These are phyloP conservation scores for Ustilago trichophora DNA, from an alignment of 1,284 basidiomycete genomes.

Conservation along the genomic window DNA sequence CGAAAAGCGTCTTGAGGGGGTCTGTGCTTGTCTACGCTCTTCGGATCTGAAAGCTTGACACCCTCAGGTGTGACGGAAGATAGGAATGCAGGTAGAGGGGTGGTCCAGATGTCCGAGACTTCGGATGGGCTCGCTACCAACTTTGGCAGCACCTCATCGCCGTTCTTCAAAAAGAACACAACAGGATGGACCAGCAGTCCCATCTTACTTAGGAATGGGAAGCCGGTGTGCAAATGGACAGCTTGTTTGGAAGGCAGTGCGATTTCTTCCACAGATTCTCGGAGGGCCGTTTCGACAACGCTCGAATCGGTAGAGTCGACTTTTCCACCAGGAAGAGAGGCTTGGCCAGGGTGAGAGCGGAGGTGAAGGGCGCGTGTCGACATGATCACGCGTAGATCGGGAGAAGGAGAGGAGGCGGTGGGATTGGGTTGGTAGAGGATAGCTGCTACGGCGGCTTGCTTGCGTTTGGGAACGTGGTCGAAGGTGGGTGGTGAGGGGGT, in stretches of 20 bases:
- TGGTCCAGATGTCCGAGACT: slow-evolving; percentile 44
- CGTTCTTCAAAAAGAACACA: slow-evolving; percentile 29
- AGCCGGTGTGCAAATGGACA: slow-evolving; percentile 36
- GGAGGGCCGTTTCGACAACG: slow-evolving; percentile 38
- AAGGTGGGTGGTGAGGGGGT: slow-evolving; percentile 19
- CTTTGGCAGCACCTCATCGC: slow-evolving; percentile 3
- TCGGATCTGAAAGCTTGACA: slow-evolving; percentile 12
- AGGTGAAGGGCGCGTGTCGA: slow-evolving; percentile 47
- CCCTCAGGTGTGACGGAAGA: slow-evolving; percentile 7
- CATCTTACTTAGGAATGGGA: slow-evolving; percentile 46
- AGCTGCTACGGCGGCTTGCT: slow-evolving; percentile 46
- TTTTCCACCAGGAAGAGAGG: slow-evolving; percentile 49
- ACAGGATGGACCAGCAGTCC: slow-evolving; percentile 51
- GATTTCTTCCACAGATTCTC: slow-evolving; percentile 50
- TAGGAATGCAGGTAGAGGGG: slow-evolving; percentile 23
- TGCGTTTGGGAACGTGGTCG: slow-evolving; percentile 23
- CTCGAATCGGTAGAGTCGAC: slow-evolving; percentile 22
- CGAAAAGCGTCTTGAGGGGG: slow-evolving; percentile 38
- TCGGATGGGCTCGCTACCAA: slow-evolving; percentile 30
- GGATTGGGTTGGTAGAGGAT: slow-evolving; percentile 30
- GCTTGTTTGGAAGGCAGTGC: slow-evolving; percentile 8
- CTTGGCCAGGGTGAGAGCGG: slow-evolving; percentile 50
- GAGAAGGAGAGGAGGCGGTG: background rate
- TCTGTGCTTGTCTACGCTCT: slow-evolving; percentile 36
- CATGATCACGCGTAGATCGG: slow-evolving; percentile 36